phyloP scores from a whole-genome alignment of 2,329 filamentous ascomycete species.

The Botrytis fabae region DNA sequence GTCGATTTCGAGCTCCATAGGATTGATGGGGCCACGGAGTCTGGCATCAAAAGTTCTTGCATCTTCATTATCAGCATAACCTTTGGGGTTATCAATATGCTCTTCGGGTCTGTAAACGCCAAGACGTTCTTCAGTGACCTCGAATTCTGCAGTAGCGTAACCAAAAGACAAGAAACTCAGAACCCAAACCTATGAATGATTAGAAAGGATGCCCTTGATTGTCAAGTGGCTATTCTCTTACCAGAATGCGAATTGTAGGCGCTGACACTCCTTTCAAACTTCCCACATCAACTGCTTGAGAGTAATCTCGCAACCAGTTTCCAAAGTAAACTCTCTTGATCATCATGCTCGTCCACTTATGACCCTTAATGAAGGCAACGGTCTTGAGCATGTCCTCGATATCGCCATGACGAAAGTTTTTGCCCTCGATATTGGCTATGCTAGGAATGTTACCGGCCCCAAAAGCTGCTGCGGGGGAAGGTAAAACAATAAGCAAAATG shows the following conservation, averaged over 20 bases:
- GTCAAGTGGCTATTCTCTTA: constrained; percentile 36
- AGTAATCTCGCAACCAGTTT: constrained; percentile 84
- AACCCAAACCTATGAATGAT: constrained; percentile 62
- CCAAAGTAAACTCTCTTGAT: constrained; percentile 80
- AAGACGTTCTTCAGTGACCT: constrained; percentile 77
- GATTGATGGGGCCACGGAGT: constrained; percentile 75
- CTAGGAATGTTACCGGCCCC: constrained; percentile 73
- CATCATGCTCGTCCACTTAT: constrained; percentile 81
- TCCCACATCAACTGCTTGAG: constrained; percentile 78
- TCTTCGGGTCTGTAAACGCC: constrained; percentile 79
- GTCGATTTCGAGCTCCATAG: constrained; percentile 72
- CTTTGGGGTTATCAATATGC: constrained; percentile 73
- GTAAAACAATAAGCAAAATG: constrained; percentile 57
- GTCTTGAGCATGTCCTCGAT: constrained; percentile 82
- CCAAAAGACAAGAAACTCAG: constrained; percentile 80
- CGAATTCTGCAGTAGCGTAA: constrained; percentile 83
- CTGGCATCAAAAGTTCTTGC: constrained; percentile 79
- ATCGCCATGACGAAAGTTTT: constrained; percentile 73
- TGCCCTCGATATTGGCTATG: constrained; percentile 57
- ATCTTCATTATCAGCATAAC: constrained; percentile 83
- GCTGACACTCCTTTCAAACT: constrained; percentile 77
- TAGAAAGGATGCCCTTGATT: constrained; percentile 15
- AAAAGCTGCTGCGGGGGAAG: constrained; percentile 59
- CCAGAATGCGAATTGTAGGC: constrained; percentile 74
- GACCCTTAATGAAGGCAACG: constrained; percentile 72